Evolutionary conservation across 2,329 filamentous ascomycete genomes (phyloP), one percentile per base, ranked within the genome.

Genomic region (Colletotrichum sp.): DNA sequence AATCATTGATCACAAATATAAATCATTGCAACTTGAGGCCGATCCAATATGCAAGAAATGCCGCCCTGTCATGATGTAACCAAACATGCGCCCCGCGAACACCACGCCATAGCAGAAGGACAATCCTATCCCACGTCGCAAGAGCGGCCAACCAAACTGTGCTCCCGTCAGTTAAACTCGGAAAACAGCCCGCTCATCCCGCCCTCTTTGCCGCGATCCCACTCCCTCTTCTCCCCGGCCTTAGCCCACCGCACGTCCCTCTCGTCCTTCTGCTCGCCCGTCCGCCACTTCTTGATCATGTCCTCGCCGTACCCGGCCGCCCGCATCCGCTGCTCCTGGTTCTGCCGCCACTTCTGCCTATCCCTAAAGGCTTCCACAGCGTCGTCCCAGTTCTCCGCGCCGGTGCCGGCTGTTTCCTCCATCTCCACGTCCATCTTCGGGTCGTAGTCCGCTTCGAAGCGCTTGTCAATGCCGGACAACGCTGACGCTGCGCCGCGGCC

Each of bases 281-380:
- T 92, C 82, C 93, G 92, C 92, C 94, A 95, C 78, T 92, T 92
- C 79, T 90, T 88, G 74, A 98, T 91, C 80, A 96, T 91, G 6
- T 92, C 91, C 18, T 96, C 94, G 2, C 91, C 92, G 81, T 98
- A 98, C 0, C 96, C 96, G 0, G 95, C 95, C 24, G 91, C 91
- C 38, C 92, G 92, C 75, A 98, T 85, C 74, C 96, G 88, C 68
- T 96, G 93, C 8, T 94, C 94, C 34, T 95, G 95, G 79, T 93
- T 92, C 77, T 93, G 89, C 80, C 92, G 93, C 92, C 94, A 96
- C 78, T 93, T 93, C 78, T 95, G 91, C n/a, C 95, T 92, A 82
- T 98, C 95, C 52, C 94, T 91, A 72, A 95, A 88, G 6, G 93
- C 92, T 84, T 98, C 95, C 1, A 97, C 87, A 1, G 94, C 92